Conservation (phyloP, 1,284 basidiomycete species). For the Ustilago xerochloae region DNA sequence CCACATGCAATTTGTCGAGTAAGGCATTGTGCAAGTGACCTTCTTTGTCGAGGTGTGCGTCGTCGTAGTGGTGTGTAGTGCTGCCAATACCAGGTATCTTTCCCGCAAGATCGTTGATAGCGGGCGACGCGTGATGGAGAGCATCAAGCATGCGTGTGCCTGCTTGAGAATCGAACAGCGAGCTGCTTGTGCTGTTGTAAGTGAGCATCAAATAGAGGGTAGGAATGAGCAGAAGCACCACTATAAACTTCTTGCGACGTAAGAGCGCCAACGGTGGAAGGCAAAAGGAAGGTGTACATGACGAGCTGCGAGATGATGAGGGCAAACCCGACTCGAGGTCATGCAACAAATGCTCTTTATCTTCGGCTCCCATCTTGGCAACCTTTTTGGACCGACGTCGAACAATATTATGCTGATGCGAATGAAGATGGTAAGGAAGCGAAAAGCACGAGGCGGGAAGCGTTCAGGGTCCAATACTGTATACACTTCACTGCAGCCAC, state of each 20-base stretch:
- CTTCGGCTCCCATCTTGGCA: constrained; percentile 18
- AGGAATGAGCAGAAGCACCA: constrained; percentile 17
- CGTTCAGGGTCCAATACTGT: too few species aligned
- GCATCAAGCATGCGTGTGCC: constrained; percentile 25
- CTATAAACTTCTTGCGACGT: constrained; percentile 32
- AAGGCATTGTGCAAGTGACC: constrained; percentile 35
- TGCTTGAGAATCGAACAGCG: constrained; percentile 14
- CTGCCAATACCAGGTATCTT: constrained; percentile 14
- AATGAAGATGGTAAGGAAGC: not conserved
- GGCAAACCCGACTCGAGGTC: constrained; percentile 29
- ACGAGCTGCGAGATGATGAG: constrained; percentile 3
- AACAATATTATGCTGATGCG: not conserved
- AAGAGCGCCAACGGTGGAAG: constrained; percentile 35
- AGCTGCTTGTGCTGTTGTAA: constrained; percentile 18
- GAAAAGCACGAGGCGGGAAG: too few species aligned
- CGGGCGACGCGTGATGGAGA: constrained; percentile 23
- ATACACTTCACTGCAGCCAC: too few species aligned
- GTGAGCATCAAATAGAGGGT: constrained; percentile 21
- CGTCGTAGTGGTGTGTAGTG: constrained; percentile 20
- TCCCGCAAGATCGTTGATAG: constrained; percentile 31
- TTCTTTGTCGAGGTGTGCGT: constrained; percentile 23
- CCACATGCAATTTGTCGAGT: constrained; percentile 26
- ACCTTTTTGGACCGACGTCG: too few species aligned
- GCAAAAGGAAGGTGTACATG: constrained; percentile 13
- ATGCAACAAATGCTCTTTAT: constrained; percentile 16